phyloP scores from a whole-genome alignment of 768 basidiomycete genomes.

The Udeniomyces megalosporus region DNA sequence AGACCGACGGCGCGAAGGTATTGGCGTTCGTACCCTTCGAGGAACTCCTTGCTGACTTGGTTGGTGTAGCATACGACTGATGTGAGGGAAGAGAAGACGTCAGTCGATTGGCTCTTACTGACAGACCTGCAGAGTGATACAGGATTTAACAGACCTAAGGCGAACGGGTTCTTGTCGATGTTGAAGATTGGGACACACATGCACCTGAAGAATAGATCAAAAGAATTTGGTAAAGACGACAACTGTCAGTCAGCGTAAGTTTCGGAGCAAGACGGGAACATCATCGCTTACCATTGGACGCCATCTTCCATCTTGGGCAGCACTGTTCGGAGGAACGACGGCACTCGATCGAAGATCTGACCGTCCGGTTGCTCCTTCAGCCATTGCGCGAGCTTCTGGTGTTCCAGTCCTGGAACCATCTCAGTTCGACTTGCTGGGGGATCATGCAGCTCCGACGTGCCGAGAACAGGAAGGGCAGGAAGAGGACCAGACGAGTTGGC shows the following conservation, averaged over 20 bases:
- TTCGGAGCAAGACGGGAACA: no score
- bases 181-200: slow-evolving; percentile 86
- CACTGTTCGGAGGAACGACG: not conserved
- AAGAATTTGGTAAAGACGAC: no score
- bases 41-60: slow-evolving; percentile 59
- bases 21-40: slow-evolving; percentile 46
- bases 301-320: not conserved
- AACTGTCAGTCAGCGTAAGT: no score
- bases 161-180: slow-evolving; percentile 30
- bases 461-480: slow-evolving; percentile 27
- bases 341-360: slow-evolving; percentile 49
- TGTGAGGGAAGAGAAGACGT: not conserved
- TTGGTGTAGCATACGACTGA: slow-evolving; percentile 66
- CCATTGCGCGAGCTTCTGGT: slow-evolving; percentile 56
- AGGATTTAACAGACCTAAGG: not conserved
- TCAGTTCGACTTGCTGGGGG: slow-evolving; percentile 22
- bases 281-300: slow-evolving; percentile 75
- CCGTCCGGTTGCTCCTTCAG: slow-evolving; percentile 69
- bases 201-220: no score
- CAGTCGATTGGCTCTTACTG: no score
- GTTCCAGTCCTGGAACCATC: slow-evolving; percentile 52
- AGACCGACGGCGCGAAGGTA: slow-evolving; percentile 52
- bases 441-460: slow-evolving; percentile 17
- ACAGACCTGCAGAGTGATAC: no score
- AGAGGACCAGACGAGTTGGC: slow-evolving; percentile 16